Evolutionary conservation across 768 basidiomycete genomes (phyloP), one percentile per base, ranked within the genome.

Genomic region (Kwoniella mangroviensis): DNA sequence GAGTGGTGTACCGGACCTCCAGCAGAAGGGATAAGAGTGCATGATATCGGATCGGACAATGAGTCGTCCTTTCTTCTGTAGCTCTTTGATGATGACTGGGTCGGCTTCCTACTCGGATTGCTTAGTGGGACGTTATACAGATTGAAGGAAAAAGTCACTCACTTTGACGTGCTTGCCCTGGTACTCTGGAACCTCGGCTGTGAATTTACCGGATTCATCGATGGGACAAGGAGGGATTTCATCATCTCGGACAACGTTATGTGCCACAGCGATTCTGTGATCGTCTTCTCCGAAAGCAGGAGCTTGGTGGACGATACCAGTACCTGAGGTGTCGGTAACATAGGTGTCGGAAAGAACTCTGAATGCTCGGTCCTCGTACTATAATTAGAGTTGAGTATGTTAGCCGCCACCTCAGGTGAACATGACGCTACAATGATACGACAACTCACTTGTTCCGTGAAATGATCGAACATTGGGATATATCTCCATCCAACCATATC

Each of bases 281-380:
- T 99, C 97, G 77, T 99, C 97, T 82, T 98, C 96, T 85, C 97
- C 97, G 79, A 97, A 98, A 0, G 91, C 95, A 2, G 97, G 97
- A 2, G 97, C 94, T 85, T 99, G 97, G 82, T 99, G 97, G 40
- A 99, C 97, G 78, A 98, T 95, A 77, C 97, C 97, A 34, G 97
- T 99, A 79, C 97, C 97, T 69, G 94, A 92, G 17, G 89, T 87
- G 75, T 90, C 91, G 3, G 93, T 96, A 58, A 99, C 96, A 81
- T 99, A 99, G 0, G 90, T 90, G 79, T 99, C 97, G 22, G 88
- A 87, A 15, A 99, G 82, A 17, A 99, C 93, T 66, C 90, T 84
- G 86, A 96, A 98, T 0, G 93, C 96, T 75, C 88, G 89, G 81
- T 94, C 93, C 80, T 92, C 91, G 81, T 88, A 98, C 95, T 98